Conservation (phyloP, 345 rosid genomes). For the Eucalyptus cloeziana region DNA sequence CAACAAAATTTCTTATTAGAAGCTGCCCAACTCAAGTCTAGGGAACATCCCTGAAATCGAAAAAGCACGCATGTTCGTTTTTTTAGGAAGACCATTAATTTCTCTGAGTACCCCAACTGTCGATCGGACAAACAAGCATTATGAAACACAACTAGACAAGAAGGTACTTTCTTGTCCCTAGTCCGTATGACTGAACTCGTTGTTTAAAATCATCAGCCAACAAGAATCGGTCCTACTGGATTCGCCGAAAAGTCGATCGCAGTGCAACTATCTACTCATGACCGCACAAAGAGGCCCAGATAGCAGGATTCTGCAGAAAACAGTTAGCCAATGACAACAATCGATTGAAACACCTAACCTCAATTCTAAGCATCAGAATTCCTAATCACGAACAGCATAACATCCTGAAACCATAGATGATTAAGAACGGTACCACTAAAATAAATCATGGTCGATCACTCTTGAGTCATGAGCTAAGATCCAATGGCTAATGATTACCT, state of each 20-base stretch:
- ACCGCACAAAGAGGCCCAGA: not conserved
- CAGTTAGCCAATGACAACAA: not conserved
- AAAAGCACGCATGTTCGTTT: not conserved
- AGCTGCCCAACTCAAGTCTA: not conserved
- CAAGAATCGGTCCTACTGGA: not conserved
- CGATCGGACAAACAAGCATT: not conserved
- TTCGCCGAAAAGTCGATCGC: fast-evolving
- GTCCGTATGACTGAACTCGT: not conserved
- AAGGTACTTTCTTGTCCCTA: not conserved
- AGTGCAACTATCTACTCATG: not conserved
- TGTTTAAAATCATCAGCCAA: no score
- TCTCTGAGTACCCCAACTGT: no score
- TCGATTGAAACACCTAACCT: not conserved
- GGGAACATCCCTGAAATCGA: not conserved
- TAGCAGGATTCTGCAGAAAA: not conserved
- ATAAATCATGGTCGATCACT: no score
- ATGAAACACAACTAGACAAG: not conserved
- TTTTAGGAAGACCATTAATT: not conserved
- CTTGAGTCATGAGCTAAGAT: not conserved
- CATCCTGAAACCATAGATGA: not conserved
- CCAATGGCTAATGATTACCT: not conserved
- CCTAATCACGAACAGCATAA: not conserved
- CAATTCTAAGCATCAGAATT: not conserved
- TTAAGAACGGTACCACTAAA: not conserved
- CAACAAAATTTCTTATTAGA: not conserved